Evolutionary conservation across 148 eudicot genomes (phyloP).

Genomic region (Rhododendron ferrugineum): DNA sequence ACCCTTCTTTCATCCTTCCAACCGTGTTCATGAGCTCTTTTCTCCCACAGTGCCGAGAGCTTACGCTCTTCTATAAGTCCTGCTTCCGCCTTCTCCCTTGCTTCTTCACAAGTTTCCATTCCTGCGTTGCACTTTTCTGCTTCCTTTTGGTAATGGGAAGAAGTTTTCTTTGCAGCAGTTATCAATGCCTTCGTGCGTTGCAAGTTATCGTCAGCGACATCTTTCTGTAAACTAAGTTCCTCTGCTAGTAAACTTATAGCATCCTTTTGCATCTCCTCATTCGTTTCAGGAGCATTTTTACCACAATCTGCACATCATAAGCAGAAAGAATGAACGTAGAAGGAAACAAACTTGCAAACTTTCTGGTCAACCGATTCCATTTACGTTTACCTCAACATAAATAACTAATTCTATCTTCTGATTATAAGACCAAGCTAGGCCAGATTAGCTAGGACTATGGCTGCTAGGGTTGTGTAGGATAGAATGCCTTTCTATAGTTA

Average conservation of each 20-base stretch:
- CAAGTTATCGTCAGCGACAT: constrained; percentile 23
- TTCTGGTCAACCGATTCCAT: not conserved
- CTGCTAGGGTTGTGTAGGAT: not conserved
- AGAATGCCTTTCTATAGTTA: not conserved
- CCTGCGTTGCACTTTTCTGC: constrained; percentile 49
- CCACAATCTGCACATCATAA: not conserved
- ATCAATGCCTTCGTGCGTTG: constrained; percentile 29
- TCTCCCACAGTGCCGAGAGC: constrained; percentile 33
- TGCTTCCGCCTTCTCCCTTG: constrained; percentile 40
- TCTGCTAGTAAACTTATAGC: constrained; percentile 21
- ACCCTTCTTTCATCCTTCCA: constrained; percentile 39
- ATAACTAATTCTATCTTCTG: not conserved
- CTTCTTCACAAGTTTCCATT: constrained; percentile 56
- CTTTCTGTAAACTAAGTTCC: constrained; percentile 31
- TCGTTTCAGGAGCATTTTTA: not conserved
- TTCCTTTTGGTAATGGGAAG: constrained; percentile 46
- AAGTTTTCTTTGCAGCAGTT: constrained; percentile 37
- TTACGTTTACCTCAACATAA: not conserved
- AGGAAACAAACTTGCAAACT: not conserved
- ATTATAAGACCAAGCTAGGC: not conserved
- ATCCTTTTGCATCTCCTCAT: not conserved
- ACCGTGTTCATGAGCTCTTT: constrained; percentile 29
- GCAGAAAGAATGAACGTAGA: not conserved
- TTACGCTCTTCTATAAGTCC: constrained; percentile 26
- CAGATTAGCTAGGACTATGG: not conserved